Conservation (phyloP, 768 basidiomycete genomes). For the Myochromella boudieri region DNA sequence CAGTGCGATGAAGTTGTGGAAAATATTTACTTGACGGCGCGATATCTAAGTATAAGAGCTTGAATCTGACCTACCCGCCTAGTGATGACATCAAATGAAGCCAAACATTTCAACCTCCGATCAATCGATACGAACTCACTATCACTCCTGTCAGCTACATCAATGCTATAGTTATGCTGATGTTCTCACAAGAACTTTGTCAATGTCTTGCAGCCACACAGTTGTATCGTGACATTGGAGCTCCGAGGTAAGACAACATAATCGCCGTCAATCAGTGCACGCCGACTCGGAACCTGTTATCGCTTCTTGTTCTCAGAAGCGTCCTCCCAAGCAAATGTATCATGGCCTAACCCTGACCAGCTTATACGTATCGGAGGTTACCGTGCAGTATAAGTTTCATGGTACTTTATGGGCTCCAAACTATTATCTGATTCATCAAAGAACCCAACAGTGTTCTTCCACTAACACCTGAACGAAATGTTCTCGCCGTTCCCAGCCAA, state of each 20-base stretch:
- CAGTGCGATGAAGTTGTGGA: too few species aligned
- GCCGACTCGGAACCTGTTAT: background rate
- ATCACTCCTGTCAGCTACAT: background rate
- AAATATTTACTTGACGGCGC: too few species aligned
- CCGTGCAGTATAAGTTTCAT: background rate
- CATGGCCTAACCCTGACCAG: too few species aligned
- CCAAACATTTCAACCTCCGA: background rate
- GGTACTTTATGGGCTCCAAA: background rate
- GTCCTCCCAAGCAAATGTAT: too few species aligned
- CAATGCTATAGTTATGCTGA: background rate
- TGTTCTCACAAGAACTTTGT: background rate
- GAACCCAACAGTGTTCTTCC: too few species aligned
- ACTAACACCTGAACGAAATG: background rate
- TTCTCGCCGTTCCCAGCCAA: background rate
- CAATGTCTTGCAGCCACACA: too few species aligned
- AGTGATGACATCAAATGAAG: background rate
- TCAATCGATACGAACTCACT: slow-evolving; percentile 4
- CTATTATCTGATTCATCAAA: too few species aligned
- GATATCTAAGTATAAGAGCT: too few species aligned
- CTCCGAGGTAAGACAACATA: background rate
- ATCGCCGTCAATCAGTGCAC: background rate
- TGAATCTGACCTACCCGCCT: too few species aligned
- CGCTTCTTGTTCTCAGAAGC: too few species aligned
- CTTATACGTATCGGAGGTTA: slow-evolving; percentile 6
- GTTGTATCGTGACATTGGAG: too few species aligned